Percentiles rank a stretch among this genome's conserved stretches.
phyloP scores from a whole-genome alignment of 768 basidiomycete genomes.

The Gymnopilus junonius region DNA sequence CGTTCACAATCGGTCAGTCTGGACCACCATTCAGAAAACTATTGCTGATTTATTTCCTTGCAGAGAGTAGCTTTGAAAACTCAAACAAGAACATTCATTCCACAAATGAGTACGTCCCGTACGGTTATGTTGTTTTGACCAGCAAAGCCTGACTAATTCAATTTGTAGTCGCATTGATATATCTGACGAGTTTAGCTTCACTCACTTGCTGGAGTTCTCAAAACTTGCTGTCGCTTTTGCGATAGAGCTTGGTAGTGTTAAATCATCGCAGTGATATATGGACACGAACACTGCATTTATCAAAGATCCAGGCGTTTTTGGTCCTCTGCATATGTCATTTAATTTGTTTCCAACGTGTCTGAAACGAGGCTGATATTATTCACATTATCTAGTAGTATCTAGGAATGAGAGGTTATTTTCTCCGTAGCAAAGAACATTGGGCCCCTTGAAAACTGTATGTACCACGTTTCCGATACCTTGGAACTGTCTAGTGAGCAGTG shows the following conservation, averaged over 20 bases:
- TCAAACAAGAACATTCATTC: conserved; percentile 87
- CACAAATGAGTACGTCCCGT: conserved; percentile 67
- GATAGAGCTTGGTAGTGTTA: conserved; percentile 69
- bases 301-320: background rate
- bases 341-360: background rate
- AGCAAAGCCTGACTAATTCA: conserved; percentile 9
- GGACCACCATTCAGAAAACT: conserved; percentile 18
- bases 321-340: background rate
- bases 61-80: conserved; percentile 75
- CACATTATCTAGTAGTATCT: conserved; percentile 9
- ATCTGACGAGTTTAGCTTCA: conserved; percentile 88
- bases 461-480: conserved; percentile 37
- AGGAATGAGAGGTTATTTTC: conserved; percentile 41
- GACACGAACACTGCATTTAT: background rate
- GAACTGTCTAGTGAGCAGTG: conserved; percentile 36
- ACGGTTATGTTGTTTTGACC: conserved; percentile 10
- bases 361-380: conserved; percentile 9
- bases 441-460: conserved; percentile 44
- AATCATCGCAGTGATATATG: conserved; percentile 27
- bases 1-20: conserved; percentile 78
- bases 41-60: conserved; percentile 17
- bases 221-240: conserved; percentile 83
- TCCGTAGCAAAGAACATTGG: conserved; percentile 46
- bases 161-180: conserved; percentile 75
- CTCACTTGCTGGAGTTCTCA: conserved; percentile 88